phyloP scores from a whole-genome alignment of 2,329 filamentous ascomycete genomes.

The Ceratocystis alfenasii region DNA sequence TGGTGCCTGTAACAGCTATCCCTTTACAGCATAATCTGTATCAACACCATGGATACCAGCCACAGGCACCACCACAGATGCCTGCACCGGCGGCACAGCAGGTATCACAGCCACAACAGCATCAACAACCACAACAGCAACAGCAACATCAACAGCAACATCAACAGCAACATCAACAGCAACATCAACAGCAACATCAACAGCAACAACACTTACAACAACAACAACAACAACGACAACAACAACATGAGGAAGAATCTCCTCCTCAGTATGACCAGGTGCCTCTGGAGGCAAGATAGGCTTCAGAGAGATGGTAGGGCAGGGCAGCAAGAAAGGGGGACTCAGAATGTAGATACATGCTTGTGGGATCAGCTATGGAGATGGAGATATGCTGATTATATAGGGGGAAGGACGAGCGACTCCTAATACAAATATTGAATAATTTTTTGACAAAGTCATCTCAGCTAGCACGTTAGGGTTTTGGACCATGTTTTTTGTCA shows the following conservation, averaged over 20 bases:
- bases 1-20: constrained; percentile 21
- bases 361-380: too few species aligned
- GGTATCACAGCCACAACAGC: neutral
- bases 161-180: neutral
- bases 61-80: neutral
- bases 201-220: neutral
- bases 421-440: too few species aligned
- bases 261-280: constrained; percentile 5
- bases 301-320: neutral
- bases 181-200: neutral
- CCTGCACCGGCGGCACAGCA: neutral
- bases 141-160: neutral
- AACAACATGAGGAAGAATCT: neutral
- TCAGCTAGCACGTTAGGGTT: too few species aligned
- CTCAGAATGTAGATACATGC: too few species aligned
- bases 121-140: neutral
- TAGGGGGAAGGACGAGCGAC: too few species aligned
- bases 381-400: too few species aligned
- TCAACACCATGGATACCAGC: constrained; percentile 6
- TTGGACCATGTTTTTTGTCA: too few species aligned
- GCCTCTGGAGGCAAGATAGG: neutral
- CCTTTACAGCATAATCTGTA: constrained; percentile 12
- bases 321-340: neutral
- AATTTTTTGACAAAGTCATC: too few species aligned
- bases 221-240: neutral